Evolutionary conservation across 306 rosid genomes (phyloP), one percentile per base, ranked within the genome.

Genomic region (Begonia loranthoides): DNA sequence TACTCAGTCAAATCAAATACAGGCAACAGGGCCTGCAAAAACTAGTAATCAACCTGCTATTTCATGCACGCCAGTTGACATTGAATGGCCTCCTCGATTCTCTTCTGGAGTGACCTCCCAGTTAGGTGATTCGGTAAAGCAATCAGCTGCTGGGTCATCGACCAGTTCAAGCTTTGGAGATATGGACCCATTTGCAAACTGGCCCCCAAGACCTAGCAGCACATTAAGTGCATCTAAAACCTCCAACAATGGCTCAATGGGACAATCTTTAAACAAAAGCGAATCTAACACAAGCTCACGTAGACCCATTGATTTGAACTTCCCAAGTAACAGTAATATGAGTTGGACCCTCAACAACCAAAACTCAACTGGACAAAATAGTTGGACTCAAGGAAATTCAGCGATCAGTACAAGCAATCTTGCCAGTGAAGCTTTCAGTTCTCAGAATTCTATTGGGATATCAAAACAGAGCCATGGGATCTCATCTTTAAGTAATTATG

Each of bases 31-130:
- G 55, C 60, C 84, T 56, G 38, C 73, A 49, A 60, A 63, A 24
- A 68, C 87, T 45, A 73, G 54, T 69, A 73, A 66, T 65, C 86
- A 80, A 80, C 59, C 84, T 53, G 60, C 76, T 17, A 43, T 56
- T 13, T 80, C 99, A 40, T 80, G 93, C 59, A 71, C 88, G 34
- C 78, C 99, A 0, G 94, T 80, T 52, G 94, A 92, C 67, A 46
- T 92, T 49, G 94, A 92, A 72, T 92, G 99, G 99, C 99, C 99
- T 39, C 96, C 94, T 57, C 82, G 64, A 28, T 59, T 65, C 9
- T 69, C 82, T 58, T 63, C 79, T 17, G 66, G 68, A 40, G 73
- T 58, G 62, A 56, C 51, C 52, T 62, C 82, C 10, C 74, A 68
- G 39, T 52, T 68, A 45, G 82, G 77, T 67, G 83, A 72, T 56